These are phyloP conservation scores for Candida dubliniensis DNA, from an alignment of 1,139 yeast genomes.

Conservation along the genomic window DNA sequence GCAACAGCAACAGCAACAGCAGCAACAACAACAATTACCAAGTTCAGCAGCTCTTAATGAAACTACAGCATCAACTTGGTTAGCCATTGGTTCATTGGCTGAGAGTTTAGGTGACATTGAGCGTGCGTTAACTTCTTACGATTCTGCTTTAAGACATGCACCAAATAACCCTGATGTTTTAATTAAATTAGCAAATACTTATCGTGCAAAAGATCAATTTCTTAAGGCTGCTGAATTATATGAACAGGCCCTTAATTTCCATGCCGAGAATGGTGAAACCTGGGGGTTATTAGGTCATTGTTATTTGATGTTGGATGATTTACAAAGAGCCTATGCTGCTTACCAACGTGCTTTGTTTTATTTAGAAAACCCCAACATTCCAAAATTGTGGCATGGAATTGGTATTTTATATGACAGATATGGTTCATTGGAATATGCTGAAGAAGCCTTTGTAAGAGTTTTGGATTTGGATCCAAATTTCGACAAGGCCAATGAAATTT, in stretches of 20 bases:
- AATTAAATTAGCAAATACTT: conserved; percentile 82
- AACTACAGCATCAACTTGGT: conserved; percentile 89
- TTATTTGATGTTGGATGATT: conserved; percentile 92
- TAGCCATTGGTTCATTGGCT: conserved; percentile 87
- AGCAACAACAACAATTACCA: conserved; percentile 9
- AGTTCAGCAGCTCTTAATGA: conserved; percentile 38
- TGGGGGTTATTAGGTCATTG: conserved; percentile 99
- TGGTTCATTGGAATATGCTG: conserved; percentile 95
- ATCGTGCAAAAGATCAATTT: conserved; percentile 85
- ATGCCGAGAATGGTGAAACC: conserved; percentile 90
- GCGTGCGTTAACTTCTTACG: conserved; percentile 85
- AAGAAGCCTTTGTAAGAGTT: conserved; percentile 95
- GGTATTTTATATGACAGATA: conserved; percentile 94
- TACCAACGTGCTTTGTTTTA: conserved; percentile 94
- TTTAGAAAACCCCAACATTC: conserved; percentile 90
- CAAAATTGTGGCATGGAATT: conserved; percentile 97
- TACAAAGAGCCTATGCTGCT: conserved; percentile 93
- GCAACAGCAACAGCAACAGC: conserved; percentile 9
- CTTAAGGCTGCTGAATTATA: conserved; percentile 92
- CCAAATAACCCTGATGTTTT: conserved; percentile 85
- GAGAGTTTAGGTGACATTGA: conserved; percentile 88
- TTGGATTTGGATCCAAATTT: conserved; percentile 93
- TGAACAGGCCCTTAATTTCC: conserved; percentile 78
- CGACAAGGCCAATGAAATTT: conserved; percentile 94
- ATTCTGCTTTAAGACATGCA: conserved; percentile 82